Conservation (phyloP, 768 basidiomycete genomes). For the Pisolithus microcarpus region DNA sequence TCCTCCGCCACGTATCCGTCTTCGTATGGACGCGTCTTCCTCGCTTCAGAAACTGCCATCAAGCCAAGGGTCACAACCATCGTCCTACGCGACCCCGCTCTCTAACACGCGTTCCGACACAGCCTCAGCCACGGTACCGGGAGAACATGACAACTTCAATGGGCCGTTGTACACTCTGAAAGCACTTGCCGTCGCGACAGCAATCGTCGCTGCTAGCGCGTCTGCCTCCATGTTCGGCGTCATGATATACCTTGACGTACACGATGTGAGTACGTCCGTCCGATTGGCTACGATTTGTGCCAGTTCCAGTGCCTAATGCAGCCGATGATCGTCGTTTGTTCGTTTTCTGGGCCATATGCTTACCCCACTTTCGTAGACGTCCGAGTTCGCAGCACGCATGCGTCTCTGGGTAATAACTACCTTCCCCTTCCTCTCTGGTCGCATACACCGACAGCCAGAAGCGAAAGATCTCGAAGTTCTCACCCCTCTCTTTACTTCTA, state of each 20-base stretch:
- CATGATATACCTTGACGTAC: constrained; percentile 45
- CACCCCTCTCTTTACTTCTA: neutral
- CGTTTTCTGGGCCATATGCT: neutral
- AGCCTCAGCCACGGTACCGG: no score
- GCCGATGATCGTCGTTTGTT: no score
- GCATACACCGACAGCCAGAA: constrained; percentile 43
- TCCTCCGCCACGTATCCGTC: neutral
- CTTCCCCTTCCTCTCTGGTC: constrained; percentile 44
- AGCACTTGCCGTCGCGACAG: constrained; percentile 61
- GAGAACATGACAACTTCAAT: constrained; percentile 34
- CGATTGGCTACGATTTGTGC: constrained; percentile 1
- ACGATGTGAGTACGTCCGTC: constrained; percentile 39
- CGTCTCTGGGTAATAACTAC: constrained; percentile 38
- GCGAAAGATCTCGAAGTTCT: constrained; percentile 17
- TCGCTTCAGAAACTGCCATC: neutral
- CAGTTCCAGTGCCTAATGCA: neutral
- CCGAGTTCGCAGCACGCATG: constrained; percentile 56
- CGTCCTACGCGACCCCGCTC: neutral
- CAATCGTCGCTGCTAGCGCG: constrained; percentile 46
- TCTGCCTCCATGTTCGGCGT: constrained; percentile 40
- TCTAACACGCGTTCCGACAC: no score
- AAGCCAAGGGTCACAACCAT: neutral
- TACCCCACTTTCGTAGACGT: constrained; percentile 31
- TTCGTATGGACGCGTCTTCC: neutral
- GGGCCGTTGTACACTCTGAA: constrained; percentile 50